phyloP scores from a whole-genome alignment of 345 rosid species.

The Melaleuca alternifolia region DNA sequence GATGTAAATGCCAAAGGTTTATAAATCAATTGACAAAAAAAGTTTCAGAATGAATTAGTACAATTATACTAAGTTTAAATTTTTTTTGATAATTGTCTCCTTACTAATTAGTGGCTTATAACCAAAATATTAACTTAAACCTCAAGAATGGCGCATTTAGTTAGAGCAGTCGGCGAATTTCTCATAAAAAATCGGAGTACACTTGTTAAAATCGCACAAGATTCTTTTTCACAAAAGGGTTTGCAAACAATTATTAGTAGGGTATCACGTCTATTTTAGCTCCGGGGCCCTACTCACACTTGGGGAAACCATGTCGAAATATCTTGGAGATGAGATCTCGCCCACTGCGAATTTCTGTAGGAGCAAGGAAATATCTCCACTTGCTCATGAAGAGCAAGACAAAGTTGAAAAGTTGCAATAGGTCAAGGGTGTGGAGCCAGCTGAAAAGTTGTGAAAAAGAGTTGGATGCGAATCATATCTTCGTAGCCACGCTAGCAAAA shows the following conservation, averaged over 20 bases:
- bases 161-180: background rate
- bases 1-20: too few species aligned
- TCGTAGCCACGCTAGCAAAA: background rate
- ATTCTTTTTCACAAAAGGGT: background rate
- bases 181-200: background rate
- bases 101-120: background rate
- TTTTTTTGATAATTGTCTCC: background rate
- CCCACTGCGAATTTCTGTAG: background rate
- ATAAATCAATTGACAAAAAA: too few species aligned
- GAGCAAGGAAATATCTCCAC: background rate
- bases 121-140: background rate
- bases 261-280: background rate
- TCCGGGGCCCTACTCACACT: background rate
- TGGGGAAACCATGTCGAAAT: background rate
- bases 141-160: background rate
- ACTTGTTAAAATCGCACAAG: background rate
- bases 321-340: background rate
- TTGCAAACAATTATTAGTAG: background rate
- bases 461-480: background rate
- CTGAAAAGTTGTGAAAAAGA: background rate
- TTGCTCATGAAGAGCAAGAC: background rate
- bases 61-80: too few species aligned
- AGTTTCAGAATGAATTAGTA: too few species aligned
- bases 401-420: background rate
- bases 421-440: background rate